These are phyloP conservation scores for Vitis hybrid DNA, from an alignment of 177 flowering plant species.

Conservation along the genomic window DNA sequence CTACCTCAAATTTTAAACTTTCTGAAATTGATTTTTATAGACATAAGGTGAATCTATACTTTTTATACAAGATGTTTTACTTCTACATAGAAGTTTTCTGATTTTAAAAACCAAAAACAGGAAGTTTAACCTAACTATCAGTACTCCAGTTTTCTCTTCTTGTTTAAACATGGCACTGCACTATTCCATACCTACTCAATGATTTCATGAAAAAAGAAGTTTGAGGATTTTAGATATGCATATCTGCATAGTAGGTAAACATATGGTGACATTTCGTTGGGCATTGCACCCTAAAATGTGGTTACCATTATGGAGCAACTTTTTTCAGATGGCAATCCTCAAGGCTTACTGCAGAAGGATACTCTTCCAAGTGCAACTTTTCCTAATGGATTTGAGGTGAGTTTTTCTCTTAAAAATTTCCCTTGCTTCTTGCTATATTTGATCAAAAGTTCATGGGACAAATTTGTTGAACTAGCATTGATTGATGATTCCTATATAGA, in stretches of 20 bases:
- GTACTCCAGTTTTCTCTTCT: not conserved
- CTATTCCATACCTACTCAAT: too few species aligned
- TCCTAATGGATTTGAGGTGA: conserved; percentile 79
- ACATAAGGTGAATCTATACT: too few species aligned
- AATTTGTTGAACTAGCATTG: not conserved
- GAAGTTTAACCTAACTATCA: too few species aligned
- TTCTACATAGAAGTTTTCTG: too few species aligned
- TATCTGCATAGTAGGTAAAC: not conserved
- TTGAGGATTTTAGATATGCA: too few species aligned
- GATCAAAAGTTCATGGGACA: not conserved
- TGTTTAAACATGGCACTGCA: not conserved
- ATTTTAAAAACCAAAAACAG: too few species aligned
- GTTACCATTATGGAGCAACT: conserved; percentile 23
- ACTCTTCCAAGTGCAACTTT: conserved; percentile 38
- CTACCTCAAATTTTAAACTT: too few species aligned
- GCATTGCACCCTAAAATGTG: conserved; percentile 5
- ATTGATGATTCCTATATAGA: not conserved
- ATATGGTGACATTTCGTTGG: not conserved
- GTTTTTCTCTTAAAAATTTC: not conserved
- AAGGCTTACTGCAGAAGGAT: conserved; percentile 38
- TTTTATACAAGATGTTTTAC: too few species aligned
- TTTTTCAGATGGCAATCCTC: conserved; percentile 31
- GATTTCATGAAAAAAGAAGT: too few species aligned
- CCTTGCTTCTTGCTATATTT: not conserved
- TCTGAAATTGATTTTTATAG: too few species aligned